Base-by-base conservation (phyloP, 225 moss, liverwort and hornwort species). In the Asterella californica region DNA sequence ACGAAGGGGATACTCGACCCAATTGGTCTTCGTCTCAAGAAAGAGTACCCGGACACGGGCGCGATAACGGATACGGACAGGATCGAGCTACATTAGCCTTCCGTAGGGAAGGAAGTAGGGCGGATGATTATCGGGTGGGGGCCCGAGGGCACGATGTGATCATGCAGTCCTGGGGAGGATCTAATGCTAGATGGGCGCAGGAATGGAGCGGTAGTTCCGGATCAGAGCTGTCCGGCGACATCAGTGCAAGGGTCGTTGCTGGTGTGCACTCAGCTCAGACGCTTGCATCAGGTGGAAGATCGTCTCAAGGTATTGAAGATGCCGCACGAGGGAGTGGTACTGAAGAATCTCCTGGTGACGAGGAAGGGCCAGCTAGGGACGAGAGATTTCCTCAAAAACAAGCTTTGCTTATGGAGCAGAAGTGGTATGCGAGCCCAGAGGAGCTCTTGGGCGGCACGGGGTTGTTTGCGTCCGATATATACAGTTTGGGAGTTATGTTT, bases 381-480 rank as follows among this genome's bases (percentile, higher is more conserved):
- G 89, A 88, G 22, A 89, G 85, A 78, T 99, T 99, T 81, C 97
- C 97, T 37, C 93, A 92, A 76, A 86, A 83, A 32, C 87, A 99
- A 81, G 79, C 90, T 59, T 84, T 94, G 37, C 84, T 89, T 18
- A 89, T 87, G 91, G 97, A 99, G 89, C 94, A 92, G 88, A 83
- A 87, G 2, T 99, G 97, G 97, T 99, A 94, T 72, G 86, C 89
- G 46, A 99, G 97, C 72, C 92, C 94, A 27, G 97, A 99, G 85
- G 97, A 99, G 83, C 82, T 87, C 34, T 54, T 78, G 38, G 87
- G 84, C 72, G 94, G 86, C 81, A 86, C 89, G 32, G 88, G 85
- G 57, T 87, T 84, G 21, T 95, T 92, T 76, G 89, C 93, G 22
- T 92, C 94, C 37, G 97, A 99, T 74, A 87, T 91, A 47, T 99